Base-by-base conservation (phyloP, 2,329 filamentous ascomycete genomes). In the Hypomyces perniciosus region DNA sequence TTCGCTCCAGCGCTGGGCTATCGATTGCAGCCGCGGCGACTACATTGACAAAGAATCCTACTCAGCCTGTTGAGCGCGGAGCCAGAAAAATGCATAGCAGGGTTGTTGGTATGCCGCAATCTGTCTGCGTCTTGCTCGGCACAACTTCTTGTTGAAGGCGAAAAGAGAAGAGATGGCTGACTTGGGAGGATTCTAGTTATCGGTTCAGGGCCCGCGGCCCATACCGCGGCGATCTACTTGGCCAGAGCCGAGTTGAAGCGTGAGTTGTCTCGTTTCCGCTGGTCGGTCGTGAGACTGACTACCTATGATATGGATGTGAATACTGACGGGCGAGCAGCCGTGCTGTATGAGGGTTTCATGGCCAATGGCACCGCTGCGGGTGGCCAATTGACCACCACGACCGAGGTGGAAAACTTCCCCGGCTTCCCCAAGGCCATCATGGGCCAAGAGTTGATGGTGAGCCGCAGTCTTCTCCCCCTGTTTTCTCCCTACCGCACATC, bases 361-460 rank as follows among this genome's bases (percentile, higher is more conserved):
- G 93, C 93, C 62, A 93, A 96, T 66, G 93, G 92, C 65, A 95
- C 95, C 63, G 93, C 93, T 6, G 90, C 93, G 41, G 93, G 93
- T 61, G 93, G 93, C 52, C 93, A 99, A 78, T 80, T 99, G 61
- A 99, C 95, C 50, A 99, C 95, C 28, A 99, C 93, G 50, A 97
- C 95, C 64, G 95, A 99, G 61, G 84, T 99, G 54, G 93, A 99
- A 78, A 99, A 99, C 80, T 99, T 86, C 73, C 93, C 93, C 28
- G 93, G 93, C 44, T 99, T 97, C 75, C 87, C 88, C 64, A 81
- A 88, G 62, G 88, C 86, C 57, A 90, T 99, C 68, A 87, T 90
- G 72, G 93, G 93, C 59, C 73, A 80, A 51, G 86, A 90, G 65
- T 77, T 99, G 59, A 99, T 99, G 93, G 80, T 83, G 58, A 50